Percentiles rank a stretch among this genome's conserved stretches.
These are phyloP conservation scores for Auriscalpium orientale DNA, from an alignment of 768 basidiomycete genomes.

Conservation along the genomic window DNA sequence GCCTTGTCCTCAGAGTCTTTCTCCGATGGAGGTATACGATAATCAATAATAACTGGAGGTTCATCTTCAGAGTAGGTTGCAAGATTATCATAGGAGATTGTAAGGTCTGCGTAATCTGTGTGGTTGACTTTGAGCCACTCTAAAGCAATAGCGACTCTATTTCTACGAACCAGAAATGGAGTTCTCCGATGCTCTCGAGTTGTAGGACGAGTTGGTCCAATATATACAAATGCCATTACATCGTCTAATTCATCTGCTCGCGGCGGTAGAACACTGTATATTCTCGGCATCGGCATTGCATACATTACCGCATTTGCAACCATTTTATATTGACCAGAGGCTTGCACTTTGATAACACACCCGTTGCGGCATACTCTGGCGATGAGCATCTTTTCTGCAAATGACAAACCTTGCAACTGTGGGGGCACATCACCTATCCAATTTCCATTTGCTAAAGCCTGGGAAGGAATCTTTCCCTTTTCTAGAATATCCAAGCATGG, in stretches of 20 bases:
- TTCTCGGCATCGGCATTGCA: constrained; percentile 22
- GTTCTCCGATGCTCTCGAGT: constrained; percentile 18
- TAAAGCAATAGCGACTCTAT: constrained; percentile 6
- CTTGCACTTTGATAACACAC: constrained; percentile 12
- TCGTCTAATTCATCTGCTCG: constrained; percentile 25
- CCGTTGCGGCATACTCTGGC: constrained; percentile 9
- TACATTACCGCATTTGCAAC: constrained; percentile 27
- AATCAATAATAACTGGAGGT: constrained; percentile 14
- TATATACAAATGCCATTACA: constrained; percentile 24
- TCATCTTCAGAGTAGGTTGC: constrained; percentile 13
- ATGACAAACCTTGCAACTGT: too few species aligned
- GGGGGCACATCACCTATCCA: too few species aligned
- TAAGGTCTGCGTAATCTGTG: background rate
- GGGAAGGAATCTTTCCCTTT: background rate
- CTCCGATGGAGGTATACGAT: background rate
- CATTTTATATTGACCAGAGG: constrained; percentile 23
- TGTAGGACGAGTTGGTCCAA: constrained; percentile 24
- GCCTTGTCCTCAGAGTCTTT: constrained; percentile 5
- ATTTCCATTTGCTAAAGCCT: too few species aligned
- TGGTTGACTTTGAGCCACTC: too few species aligned
- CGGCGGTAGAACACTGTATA: constrained; percentile 28
- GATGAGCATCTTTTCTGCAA: background rate
- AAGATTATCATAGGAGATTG: constrained; percentile 14
- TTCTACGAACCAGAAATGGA: constrained; percentile 7
- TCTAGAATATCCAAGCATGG: background rate